phyloP scores from a whole-genome alignment of 768 basidiomycete genomes.

The Lactifluus rugatus region DNA sequence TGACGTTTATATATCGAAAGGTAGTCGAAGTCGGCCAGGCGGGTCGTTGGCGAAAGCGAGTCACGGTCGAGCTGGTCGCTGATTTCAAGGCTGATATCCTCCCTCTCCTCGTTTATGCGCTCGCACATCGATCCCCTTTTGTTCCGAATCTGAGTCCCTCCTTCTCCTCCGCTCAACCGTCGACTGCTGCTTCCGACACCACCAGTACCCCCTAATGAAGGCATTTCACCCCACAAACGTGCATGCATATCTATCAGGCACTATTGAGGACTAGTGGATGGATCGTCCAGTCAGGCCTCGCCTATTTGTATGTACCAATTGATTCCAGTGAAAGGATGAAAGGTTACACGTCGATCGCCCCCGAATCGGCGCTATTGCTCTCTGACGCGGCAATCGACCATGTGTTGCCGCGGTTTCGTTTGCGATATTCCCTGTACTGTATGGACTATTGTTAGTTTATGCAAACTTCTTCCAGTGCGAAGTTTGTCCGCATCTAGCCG shows the following conservation, averaged over 20 bases:
- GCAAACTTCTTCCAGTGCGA: background rate
- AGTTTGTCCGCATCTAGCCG: background rate
- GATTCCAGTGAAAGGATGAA: background rate
- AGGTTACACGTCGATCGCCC: background rate
- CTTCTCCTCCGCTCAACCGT: constrained; percentile 4
- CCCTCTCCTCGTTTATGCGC: constrained; percentile 17
- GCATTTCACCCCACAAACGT: constrained; percentile 9
- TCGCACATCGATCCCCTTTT: constrained; percentile 18
- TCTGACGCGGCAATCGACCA: constrained; percentile 4
- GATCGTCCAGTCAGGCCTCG: background rate
- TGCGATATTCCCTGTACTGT: background rate
- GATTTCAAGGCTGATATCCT: constrained; percentile 7
- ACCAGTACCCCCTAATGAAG: background rate
- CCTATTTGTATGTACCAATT: constrained; percentile 5
- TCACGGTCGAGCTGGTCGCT: background rate
- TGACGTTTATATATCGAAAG: constrained; percentile 21
- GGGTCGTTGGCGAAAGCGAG: constrained; percentile 5
- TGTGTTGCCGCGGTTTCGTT: constrained; percentile 4
- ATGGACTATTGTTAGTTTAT: background rate
- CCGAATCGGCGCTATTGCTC: background rate
- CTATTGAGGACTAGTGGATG: background rate
- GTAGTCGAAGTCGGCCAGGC: background rate
- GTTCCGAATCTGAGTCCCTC: constrained; percentile 9
- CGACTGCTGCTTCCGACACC: background rate
- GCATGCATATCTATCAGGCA: constrained; percentile 4